Conservation (phyloP, 805 yeast genomes). For the Wickerhamiella sorbophila region DNA sequence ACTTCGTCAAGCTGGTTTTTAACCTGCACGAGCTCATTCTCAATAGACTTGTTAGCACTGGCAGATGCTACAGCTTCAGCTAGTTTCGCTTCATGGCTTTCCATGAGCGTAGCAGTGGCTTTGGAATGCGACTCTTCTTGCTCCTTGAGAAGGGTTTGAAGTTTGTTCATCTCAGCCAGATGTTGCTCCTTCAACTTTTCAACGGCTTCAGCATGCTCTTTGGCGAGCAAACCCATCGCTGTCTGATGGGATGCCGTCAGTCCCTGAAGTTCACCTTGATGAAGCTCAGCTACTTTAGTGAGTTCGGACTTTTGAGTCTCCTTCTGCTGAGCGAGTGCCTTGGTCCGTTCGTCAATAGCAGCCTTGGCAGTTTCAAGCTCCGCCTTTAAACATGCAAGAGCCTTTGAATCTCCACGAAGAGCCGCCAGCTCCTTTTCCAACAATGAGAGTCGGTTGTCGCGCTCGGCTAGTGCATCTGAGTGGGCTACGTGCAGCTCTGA, state of each 20-base stretch:
- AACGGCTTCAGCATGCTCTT: not conserved
- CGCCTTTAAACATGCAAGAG: constrained; percentile 2
- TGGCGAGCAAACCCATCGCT: not conserved
- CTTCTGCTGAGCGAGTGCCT: constrained; percentile 11
- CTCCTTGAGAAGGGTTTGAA: constrained; percentile 11
- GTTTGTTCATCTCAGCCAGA: constrained; percentile 10
- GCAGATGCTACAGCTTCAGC: constrained; percentile 16
- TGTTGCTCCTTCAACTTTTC: not conserved
- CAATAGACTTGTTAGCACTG: constrained; percentile 18
- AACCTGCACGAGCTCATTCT: constrained; percentile 15
- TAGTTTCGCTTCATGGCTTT: constrained; percentile 24
- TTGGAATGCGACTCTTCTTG: constrained; percentile 4
- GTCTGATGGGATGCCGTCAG: not conserved
- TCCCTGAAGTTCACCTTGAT: constrained; percentile 4
- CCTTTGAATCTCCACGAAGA: constrained; percentile 4
- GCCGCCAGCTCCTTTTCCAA: not conserved
- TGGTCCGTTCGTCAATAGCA: constrained; percentile 12
- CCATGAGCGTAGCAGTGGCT: constrained; percentile 12
- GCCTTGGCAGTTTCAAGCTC: constrained; percentile 11
- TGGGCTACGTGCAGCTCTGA: not conserved
- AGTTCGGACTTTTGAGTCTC: constrained; percentile 11
- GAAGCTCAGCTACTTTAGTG: constrained; percentile 9
- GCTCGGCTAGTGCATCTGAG: not conserved
- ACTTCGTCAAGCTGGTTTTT: constrained; percentile 7
- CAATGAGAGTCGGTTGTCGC: not conserved